Evolutionary conservation across 1,284 basidiomycete species (phyloP), one percentile per base, ranked within the genome.

Genomic region (Phylloboletellus chloephorus): DNA sequence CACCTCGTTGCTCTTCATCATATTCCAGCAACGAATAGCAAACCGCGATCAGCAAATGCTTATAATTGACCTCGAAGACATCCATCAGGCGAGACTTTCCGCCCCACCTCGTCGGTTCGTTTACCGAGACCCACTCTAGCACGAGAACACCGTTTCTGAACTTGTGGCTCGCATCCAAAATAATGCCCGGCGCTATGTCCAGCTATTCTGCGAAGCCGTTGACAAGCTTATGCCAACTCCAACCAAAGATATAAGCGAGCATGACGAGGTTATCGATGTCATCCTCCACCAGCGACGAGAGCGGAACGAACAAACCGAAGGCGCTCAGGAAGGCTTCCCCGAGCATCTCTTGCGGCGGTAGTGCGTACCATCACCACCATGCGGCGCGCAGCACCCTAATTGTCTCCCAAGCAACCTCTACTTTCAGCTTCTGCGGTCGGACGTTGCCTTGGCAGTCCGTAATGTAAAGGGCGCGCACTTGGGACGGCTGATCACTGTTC

Each of bases 191-290:
- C 88, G 94, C 54, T 99, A 98, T 67, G 76, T 92, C 49, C 76
- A 78, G 50, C 72, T 99, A 21, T 98, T 98, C 67, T 82, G 82
- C 55, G 88, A 94, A 53, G 89, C 88, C 32, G 79, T 98, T 38
- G 96, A 99, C 72, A 76, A 79, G 50, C 71, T 94, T 42, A 81
- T 93, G 73, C 94, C 93, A 5, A 68, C 69, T 31, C 88, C 94
- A 2, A 91, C 86, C 16, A 86, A 86, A 61, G 91, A 96, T 54
- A 88, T 97, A 44, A 84, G 80, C 48, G 80, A 87, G 47, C 75
- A 89, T 33, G 88, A 90, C 53, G 93, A 97, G 60, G 92, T 96
- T 31, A 86, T 96, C 33, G 94, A 97, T 63, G 81, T 98, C 7
- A 92, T 97, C 50, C 75, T 96, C 53, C 90, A 94, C 60, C 96